Evolutionary conservation across 1,284 basidiomycete species (phyloP).

Genomic region (Heimioporus retisporus): DNA sequence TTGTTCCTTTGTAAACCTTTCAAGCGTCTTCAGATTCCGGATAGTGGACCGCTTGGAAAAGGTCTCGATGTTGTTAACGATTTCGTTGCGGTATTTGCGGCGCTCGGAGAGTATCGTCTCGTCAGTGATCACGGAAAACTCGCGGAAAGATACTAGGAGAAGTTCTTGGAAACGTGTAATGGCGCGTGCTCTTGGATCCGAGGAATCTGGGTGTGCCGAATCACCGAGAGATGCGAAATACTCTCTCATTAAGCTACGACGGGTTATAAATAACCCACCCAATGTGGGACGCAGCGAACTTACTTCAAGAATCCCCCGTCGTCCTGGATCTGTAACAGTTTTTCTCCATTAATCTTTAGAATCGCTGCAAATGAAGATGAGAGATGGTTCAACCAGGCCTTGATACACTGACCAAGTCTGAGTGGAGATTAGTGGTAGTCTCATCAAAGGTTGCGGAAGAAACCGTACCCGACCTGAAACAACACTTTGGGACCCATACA

Average conservation of each 20-base stretch:
- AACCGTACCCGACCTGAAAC: constrained; percentile 93
- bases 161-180: constrained; percentile 99
- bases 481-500: constrained; percentile 99
- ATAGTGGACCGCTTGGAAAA: constrained; percentile 97
- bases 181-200: constrained; percentile 91
- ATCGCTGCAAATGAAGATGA: constrained; percentile 69
- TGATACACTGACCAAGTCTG: constrained; percentile 55
- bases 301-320: constrained; percentile 98
- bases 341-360: constrained; percentile 98
- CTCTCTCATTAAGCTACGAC: constrained; percentile 85
- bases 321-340: constrained; percentile 95
- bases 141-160: constrained; percentile 95
- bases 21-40: constrained; percentile 88
- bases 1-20: constrained; percentile 90
- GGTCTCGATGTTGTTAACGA: constrained; percentile 94
- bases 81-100: constrained; percentile 88
- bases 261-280: constrained; percentile 1
- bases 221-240: constrained; percentile 97
- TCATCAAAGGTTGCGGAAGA: neutral
- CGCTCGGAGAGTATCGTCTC: constrained; percentile 95
- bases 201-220: constrained; percentile 93
- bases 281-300: constrained; percentile 27
- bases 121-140: constrained; percentile 97
- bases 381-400: neutral
- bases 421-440: constrained; percentile 24